These are phyloP conservation scores for Boechera stricta DNA, from an alignment of 345 rosid species.

Conservation along the genomic window DNA sequence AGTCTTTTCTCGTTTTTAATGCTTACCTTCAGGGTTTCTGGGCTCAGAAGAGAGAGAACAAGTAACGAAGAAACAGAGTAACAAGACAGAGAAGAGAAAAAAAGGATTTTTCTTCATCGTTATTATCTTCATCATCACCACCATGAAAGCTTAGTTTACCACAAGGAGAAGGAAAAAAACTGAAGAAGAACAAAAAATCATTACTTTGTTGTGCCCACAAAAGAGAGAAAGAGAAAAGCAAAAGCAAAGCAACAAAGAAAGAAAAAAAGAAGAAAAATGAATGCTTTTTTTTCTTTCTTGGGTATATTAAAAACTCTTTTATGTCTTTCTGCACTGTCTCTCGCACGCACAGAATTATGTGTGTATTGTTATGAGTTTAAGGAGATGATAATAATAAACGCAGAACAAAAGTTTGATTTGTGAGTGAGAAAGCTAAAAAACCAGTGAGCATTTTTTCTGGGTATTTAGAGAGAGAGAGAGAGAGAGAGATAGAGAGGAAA, in stretches of 20 bases:
- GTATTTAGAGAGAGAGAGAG: not conserved
- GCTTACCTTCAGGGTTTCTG: slow-evolving; percentile 85
- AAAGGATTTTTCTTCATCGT: slow-evolving; percentile 25
- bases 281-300: slow-evolving; percentile 23
- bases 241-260: slow-evolving; percentile 24
- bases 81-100: slow-evolving; percentile 38
- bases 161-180: slow-evolving; percentile 26
- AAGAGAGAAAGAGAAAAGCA: slow-evolving; percentile 20
- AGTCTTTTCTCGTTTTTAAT: not conserved
- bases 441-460: slow-evolving; percentile 16
- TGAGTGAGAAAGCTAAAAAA: slow-evolving; percentile 7
- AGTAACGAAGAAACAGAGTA: slow-evolving; percentile 44
- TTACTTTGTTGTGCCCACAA: slow-evolving; percentile 43
- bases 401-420: not conserved
- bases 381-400: not conserved
- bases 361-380: slow-evolving; percentile 33
- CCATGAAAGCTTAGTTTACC: slow-evolving; percentile 45
- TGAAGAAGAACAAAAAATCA: slow-evolving; percentile 27
- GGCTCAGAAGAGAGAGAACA: slow-evolving; percentile 66
- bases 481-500: not conserved
- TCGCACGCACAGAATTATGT: slow-evolving; percentile 29
- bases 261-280: not conserved
- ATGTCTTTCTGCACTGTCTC: slow-evolving; percentile 16
- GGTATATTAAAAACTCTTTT: slow-evolving; percentile 24
- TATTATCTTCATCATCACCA: slow-evolving; percentile 21